Evolutionary conservation across 1,139 yeast genomes (phyloP).

Genomic region (Chernovozyma sophiae-reginae): DNA sequence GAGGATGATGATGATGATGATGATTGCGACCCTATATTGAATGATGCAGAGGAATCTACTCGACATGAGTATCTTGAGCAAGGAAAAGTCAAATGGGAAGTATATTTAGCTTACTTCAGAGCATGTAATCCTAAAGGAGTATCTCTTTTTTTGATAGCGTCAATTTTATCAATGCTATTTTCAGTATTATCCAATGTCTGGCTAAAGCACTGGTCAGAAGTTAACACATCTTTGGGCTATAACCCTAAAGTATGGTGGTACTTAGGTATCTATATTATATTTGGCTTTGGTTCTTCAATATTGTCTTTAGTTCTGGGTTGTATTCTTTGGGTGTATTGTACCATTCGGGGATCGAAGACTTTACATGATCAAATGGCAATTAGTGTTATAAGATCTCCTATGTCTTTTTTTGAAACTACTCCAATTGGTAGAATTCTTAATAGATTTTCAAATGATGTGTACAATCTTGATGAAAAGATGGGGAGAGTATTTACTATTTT

Average conservation of each 20-base stretch:
- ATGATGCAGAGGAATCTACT: conserved; percentile 36
- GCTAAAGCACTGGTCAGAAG: conserved; percentile 97
- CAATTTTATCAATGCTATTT: conserved; percentile 52
- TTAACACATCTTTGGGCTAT: conserved; percentile 61
- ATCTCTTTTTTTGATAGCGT: conserved; percentile 54
- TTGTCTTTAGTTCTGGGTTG: conserved; percentile 63
- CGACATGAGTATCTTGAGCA: conserved; percentile 81
- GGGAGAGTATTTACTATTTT: conserved; percentile 84
- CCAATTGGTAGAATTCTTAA: conserved; percentile 94
- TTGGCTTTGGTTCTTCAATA: conserved; percentile 49
- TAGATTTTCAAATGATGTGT: conserved; percentile 90
- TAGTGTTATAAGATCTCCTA: conserved; percentile 86
- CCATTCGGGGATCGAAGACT: conserved; percentile 75
- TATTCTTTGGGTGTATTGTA: conserved; percentile 77
- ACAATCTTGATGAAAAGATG: conserved; percentile 83
- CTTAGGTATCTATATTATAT: conserved; percentile 76
- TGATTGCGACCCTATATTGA: too few species aligned
- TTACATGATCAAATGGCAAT: conserved; percentile 78
- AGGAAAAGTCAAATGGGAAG: conserved; percentile 91
- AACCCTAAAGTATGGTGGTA: conserved; percentile 71
- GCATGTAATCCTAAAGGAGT: conserved; percentile 79
- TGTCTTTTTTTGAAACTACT: conserved; percentile 95
- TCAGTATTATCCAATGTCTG: conserved; percentile 68
- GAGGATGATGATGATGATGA: conserved; percentile 10
- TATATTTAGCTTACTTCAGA: conserved; percentile 75